A percentile compares a stretch with the other conserved stretches of the same genome.
phyloP scores from a whole-genome alignment of 208 protist species.

The Trypanosoma vivax region DNA sequence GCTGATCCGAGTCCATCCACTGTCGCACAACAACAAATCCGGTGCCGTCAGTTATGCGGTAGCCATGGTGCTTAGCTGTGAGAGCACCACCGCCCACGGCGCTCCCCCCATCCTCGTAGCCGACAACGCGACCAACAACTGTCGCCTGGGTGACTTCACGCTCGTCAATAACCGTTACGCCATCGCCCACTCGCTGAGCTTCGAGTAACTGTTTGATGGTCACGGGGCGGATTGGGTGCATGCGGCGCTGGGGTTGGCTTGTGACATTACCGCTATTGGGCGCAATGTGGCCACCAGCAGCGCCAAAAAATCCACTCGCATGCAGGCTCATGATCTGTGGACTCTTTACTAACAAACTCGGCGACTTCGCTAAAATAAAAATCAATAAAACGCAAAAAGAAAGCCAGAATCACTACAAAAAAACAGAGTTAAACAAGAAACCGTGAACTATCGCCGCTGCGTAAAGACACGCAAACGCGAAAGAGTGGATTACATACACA shows the following conservation, averaged over 20 bases:
- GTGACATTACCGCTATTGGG: too few relatives aligned
- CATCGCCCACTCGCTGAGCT: slow-evolving; percentile 78
- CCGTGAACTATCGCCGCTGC: too few relatives aligned
- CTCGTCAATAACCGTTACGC: slow-evolving; percentile 84
- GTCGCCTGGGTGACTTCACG: slow-evolving; percentile 83
- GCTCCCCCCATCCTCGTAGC: slow-evolving; percentile 64
- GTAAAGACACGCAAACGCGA: too few relatives aligned
- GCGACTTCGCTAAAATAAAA: background rate
- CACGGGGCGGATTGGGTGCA: slow-evolving; percentile 80
- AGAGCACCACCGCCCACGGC: slow-evolving; percentile 37
- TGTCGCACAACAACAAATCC: slow-evolving; percentile 74
- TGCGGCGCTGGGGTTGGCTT: slow-evolving; percentile 60
- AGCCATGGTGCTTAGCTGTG: slow-evolving; percentile 85
- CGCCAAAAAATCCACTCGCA: slow-evolving; percentile 7
- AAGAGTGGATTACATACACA: too few relatives aligned
- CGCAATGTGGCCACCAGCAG: background rate
- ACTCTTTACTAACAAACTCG: background rate
- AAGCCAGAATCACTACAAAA: background rate
- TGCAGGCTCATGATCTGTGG: slow-evolving; percentile 10
- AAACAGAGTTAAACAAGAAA: background rate
- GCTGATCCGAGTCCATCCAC: slow-evolving; percentile 68
- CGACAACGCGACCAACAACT: slow-evolving; percentile 76
- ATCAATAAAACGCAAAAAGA: background rate
- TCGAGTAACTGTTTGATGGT: slow-evolving; percentile 86
- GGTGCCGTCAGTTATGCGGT: slow-evolving; percentile 81